Evolutionary conservation across 306 rosid species (phyloP), one percentile per base, ranked within the genome.

Genomic region (Erythrophleum fordii): DNA sequence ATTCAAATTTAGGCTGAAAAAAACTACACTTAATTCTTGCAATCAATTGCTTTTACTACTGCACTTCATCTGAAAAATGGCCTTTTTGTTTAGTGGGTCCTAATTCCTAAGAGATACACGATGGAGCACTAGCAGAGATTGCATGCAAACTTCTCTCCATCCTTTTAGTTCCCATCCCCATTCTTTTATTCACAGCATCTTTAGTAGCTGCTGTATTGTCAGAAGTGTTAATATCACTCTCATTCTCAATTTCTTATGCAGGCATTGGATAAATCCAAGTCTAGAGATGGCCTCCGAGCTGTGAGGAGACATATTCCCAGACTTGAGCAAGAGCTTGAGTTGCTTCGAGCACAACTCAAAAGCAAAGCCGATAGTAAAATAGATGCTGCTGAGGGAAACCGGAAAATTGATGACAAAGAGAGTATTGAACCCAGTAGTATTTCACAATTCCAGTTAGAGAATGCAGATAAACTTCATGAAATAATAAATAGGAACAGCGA

Each of bases 261-360:
- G 99, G 99, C 97, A 85, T 84, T 95, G 89, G 98, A 93, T 85
- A 93, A 95, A 89, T 95, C 99, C 64, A 95, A 90, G 81, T 88
- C 92, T 37, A 79, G 89, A 86, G 99, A 95, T 79, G 93, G 92
- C 72, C 96, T 95, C 48, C 91, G 94, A 18, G 94, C 98, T 71
- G 94, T 95, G 69, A 87, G 97, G 83, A 91, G 87, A 83, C 66
- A 90, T 58, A 91, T 93, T 75, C 99, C 98, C 11, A 90, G 77
- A 80, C 96, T 95, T 4, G 86, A 90, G 76, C 97, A 93, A 75
- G 97, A 91, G 67, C 96, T 95, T 69, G 90, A 86, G 85, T 88
- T 95, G 81, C 91, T 95, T 80, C 92, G 80, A 72, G 92, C 90
- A 51, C 96, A 77, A 80, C 87, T 86, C n/a, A 58, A 80, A 81